Percentiles rank a stretch among this genome's conserved stretches.
These are phyloP conservation scores for Teratosphaeriaceae sp. DNA, from an alignment of 2,329 filamentous ascomycete species.

Conservation along the genomic window DNA sequence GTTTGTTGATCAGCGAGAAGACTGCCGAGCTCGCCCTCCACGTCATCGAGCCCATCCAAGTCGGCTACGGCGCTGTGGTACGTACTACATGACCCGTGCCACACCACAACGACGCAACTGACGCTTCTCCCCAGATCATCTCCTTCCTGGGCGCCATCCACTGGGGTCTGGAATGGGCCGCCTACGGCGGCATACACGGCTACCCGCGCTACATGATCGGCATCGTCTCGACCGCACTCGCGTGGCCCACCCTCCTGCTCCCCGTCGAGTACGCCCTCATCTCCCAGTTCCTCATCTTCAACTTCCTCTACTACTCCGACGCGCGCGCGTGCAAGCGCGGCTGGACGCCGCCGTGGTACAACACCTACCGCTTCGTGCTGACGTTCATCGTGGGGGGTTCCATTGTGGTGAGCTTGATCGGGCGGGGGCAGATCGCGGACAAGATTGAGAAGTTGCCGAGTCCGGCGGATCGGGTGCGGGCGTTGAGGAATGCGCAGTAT, in stretches of 20 bases:
- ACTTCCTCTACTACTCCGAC: conserved; percentile 79
- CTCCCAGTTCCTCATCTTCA: conserved; percentile 78
- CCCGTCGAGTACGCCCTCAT: conserved; percentile 81
- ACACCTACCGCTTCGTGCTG: conserved; percentile 82
- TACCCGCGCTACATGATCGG: conserved; percentile 80
- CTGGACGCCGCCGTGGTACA: conserved; percentile 82
- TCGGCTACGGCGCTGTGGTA: conserved; percentile 83
- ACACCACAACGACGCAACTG: conserved; percentile 1
- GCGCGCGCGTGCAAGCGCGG: conserved; percentile 63
- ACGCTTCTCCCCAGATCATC: conserved; percentile 57
- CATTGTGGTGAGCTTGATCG: conserved; percentile 74
- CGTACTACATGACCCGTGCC: conserved; percentile 27
- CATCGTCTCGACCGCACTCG: conserved; percentile 68
- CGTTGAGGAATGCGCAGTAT: conserved; percentile 37
- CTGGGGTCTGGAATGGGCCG: conserved; percentile 83
- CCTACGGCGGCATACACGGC: conserved; percentile 60
- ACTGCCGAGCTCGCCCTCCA: conserved; percentile 66
- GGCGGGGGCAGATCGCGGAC: conserved; percentile 67
- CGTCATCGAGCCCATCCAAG: conserved; percentile 76
- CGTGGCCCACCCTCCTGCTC: conserved; percentile 85
- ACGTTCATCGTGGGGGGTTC: conserved; percentile 82
- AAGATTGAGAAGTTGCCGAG: conserved; percentile 40
- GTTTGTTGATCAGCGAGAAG: conserved; percentile 60
- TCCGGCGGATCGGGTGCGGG: conserved; percentile 43
- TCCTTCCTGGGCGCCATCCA: conserved; percentile 92